phyloP scores from a whole-genome alignment of 2,329 filamentous ascomycete genomes.

The Fusarium sp. region DNA sequence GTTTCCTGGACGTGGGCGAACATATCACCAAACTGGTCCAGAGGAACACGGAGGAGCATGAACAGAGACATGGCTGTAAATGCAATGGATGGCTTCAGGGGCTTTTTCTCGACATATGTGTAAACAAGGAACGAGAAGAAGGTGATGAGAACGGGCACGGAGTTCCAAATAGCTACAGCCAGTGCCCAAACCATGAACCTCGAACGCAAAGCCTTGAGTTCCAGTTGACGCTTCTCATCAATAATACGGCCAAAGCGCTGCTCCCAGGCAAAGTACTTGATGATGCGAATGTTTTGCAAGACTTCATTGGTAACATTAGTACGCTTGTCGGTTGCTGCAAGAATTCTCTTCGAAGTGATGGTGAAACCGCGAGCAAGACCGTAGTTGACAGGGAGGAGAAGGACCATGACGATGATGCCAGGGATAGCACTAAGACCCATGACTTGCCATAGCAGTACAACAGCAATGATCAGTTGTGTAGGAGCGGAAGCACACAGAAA shows the following conservation, averaged over 20 bases:
- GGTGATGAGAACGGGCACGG: constrained; percentile 92
- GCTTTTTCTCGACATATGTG: constrained; percentile 89
- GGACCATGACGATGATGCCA: constrained; percentile 88
- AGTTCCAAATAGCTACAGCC: constrained; percentile 96
- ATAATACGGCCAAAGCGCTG: constrained; percentile 87
- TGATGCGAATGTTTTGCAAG: constrained; percentile 96
- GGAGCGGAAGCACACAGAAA: constrained; percentile 95
- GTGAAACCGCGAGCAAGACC: constrained; percentile 87
- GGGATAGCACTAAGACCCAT: constrained; percentile 94
- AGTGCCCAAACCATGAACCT: constrained; percentile 92
- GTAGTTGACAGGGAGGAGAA: constrained; percentile 92
- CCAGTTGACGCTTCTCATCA: constrained; percentile 84
- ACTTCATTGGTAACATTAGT: constrained; percentile 98
- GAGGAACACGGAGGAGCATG: constrained; percentile 88
- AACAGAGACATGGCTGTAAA: constrained; percentile 98
- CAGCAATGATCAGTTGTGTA: constrained; percentile 84
- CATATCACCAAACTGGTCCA: constrained; percentile 98
- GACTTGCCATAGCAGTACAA: constrained; percentile 86
- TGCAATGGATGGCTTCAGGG: constrained; percentile 88
- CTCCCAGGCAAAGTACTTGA: constrained; percentile 99
- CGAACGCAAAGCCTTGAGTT: constrained; percentile 81
- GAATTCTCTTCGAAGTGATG: constrained; percentile 87
- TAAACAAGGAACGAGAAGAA: constrained; percentile 97
- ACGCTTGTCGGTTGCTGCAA: constrained; percentile 92
- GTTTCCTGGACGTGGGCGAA: constrained; percentile 97